Percentiles rank a stretch among this genome's conserved stretches.
Evolutionary conservation across 176 grass and related monocot genomes (phyloP).

Genomic region (Hordeum vulgare): DNA sequence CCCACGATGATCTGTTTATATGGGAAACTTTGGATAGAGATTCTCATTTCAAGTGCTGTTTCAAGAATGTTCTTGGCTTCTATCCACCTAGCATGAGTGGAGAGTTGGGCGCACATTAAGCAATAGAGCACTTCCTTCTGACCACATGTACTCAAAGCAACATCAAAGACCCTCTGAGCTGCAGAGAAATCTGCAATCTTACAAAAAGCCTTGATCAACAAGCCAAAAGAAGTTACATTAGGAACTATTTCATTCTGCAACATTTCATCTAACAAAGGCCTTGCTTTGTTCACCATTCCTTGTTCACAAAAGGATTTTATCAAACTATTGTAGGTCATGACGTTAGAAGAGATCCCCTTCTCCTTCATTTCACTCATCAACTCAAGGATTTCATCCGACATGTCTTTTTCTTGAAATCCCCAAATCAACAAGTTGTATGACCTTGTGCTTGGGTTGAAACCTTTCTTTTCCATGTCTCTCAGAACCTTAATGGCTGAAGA

Average conservation of each 20-base stretch:
- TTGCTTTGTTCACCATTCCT: slow-evolving; percentile 52
- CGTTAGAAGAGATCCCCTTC: slow-evolving; percentile 56
- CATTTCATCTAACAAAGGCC: slow-evolving; percentile 88
- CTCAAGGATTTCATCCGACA: slow-evolving; percentile 70
- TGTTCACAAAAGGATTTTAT: slow-evolving; percentile 62
- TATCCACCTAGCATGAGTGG: slow-evolving; percentile 48
- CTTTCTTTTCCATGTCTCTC: slow-evolving; percentile 91
- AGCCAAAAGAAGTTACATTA: slow-evolving; percentile 69
- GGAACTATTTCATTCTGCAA: slow-evolving; percentile 71
- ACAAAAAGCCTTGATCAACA: slow-evolving; percentile 81
- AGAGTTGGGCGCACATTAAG: slow-evolving; percentile 71
- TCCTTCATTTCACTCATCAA: slow-evolving; percentile 83
- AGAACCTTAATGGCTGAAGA: slow-evolving; percentile 77
- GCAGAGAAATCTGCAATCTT: slow-evolving; percentile 53
- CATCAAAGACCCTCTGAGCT: slow-evolving; percentile 63
- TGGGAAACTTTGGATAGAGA: slow-evolving; percentile 72
- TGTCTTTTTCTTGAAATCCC: slow-evolving; percentile 64
- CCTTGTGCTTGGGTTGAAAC: slow-evolving; percentile 71
- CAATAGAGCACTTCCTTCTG: slow-evolving; percentile 73
- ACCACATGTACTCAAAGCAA: slow-evolving; percentile 69
- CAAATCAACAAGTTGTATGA: slow-evolving; percentile 90
- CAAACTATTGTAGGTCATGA: slow-evolving; percentile 80
- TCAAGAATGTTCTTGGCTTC: slow-evolving; percentile 65
- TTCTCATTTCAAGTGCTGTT: slow-evolving; percentile 54
- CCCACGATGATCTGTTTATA: slow-evolving; percentile 65